Percentiles rank a stretch among this genome's conserved stretches.
Evolutionary conservation across 2,329 filamentous ascomycete species (phyloP).

Genomic region (Fusarium papillatum): DNA sequence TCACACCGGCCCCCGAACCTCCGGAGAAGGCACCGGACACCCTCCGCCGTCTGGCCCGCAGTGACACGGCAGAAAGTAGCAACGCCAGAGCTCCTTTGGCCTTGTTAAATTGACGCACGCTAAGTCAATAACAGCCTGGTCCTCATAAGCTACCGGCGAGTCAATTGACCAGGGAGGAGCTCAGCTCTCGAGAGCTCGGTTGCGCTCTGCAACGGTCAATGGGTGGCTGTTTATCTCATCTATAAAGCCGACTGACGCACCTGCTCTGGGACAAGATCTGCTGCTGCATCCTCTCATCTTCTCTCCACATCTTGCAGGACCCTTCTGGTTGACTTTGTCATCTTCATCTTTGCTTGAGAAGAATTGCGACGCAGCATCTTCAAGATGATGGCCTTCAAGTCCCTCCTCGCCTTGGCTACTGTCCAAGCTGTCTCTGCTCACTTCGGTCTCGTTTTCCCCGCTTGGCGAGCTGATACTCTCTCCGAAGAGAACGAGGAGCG

Average conservation of each 20-base stretch:
- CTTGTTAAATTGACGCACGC: constrained; percentile 38
- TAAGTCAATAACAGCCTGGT: constrained; percentile 24
- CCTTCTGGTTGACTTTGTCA: neutral
- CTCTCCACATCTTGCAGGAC: neutral
- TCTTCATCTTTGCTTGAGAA: neutral
- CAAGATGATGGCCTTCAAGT: constrained; percentile 48
- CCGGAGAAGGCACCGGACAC: constrained; percentile 22
- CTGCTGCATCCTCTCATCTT: neutral
- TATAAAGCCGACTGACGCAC: constrained; percentile 33
- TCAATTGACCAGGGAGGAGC: neutral
- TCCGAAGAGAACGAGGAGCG: constrained; percentile 49
- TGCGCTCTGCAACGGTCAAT: constrained; percentile 10
- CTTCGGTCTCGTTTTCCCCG: constrained; percentile 62
- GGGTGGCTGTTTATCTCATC: constrained; percentile 6
- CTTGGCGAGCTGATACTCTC: constrained; percentile 64
- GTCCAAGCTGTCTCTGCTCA: constrained; percentile 59
- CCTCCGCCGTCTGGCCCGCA: neutral
- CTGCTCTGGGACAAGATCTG: neutral
- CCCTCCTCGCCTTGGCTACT: constrained; percentile 51
- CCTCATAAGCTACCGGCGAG: constrained; percentile 13
- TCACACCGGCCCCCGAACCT: constrained; percentile 34
- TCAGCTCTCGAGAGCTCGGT: constrained; percentile 4
- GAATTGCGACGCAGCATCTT: neutral
- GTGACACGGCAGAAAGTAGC: constrained; percentile 17
- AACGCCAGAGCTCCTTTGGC: constrained; percentile 15